These are phyloP conservation scores for Metschnikowia colocasiae DNA, from an alignment of 805 yeast species.

Conservation along the genomic window DNA sequence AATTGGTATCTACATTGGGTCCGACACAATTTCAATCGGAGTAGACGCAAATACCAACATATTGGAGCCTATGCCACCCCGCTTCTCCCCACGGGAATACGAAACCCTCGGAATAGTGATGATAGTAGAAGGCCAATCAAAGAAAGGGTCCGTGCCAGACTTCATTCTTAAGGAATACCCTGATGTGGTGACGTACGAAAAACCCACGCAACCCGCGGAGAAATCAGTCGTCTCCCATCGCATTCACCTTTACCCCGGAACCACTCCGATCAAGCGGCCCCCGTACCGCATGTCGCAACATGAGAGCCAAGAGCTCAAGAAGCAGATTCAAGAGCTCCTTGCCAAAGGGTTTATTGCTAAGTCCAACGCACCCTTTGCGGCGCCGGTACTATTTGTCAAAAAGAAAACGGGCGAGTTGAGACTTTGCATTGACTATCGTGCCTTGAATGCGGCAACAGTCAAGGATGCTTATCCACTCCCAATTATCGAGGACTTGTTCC, in stretches of 20 bases:
- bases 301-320: constrained; percentile 4
- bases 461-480: too few species aligned
- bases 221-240: neutral
- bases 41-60: neutral
- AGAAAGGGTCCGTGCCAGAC: neutral
- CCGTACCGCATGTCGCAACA: constrained; percentile 2
- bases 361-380: too few species aligned
- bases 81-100: too few species aligned
- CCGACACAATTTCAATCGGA: neutral
- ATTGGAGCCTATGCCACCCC: too few species aligned
- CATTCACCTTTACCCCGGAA: neutral
- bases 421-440: too few species aligned
- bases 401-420: too few species aligned
- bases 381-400: too few species aligned
- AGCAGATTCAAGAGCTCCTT: too few species aligned
- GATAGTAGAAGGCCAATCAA: neutral
- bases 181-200: neutral
- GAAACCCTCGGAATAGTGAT: neutral
- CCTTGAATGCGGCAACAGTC: too few species aligned
- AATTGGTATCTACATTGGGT: neutral
- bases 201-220: neutral
- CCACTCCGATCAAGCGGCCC: neutral
- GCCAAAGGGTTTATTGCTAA: too few species aligned
- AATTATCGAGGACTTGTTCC: too few species aligned
- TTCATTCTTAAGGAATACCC: neutral